Evolutionary conservation across 352 stramenopile species (phyloP).

Genomic region (Pythium apleroticum): DNA sequence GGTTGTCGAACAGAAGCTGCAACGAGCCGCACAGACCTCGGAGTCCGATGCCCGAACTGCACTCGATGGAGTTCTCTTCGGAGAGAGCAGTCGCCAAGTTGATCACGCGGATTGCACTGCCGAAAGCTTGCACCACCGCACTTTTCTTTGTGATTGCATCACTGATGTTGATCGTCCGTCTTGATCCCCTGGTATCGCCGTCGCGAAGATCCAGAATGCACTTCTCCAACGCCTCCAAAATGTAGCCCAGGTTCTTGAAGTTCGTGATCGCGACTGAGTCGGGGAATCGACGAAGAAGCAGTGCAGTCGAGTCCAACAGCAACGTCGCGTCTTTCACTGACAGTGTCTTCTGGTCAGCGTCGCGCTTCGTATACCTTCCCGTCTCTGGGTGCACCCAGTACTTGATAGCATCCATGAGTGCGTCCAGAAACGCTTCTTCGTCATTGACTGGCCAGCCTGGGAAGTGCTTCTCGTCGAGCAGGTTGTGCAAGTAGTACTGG

Average conservation of each 20-base stretch:
- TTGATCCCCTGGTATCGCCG: conserved; percentile 34
- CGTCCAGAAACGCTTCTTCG: conserved; percentile 66
- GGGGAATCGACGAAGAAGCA: conserved; percentile 75
- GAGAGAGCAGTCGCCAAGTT: conserved; percentile 73
- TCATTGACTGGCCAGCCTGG: conserved; percentile 90
- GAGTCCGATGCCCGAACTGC: conserved; percentile 70
- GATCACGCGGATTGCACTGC: conserved; percentile 72
- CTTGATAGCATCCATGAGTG: conserved; percentile 74
- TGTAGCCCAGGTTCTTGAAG: conserved; percentile 65
- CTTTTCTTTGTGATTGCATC: conserved; percentile 59
- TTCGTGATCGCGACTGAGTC: conserved; percentile 59
- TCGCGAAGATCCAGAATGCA: conserved; percentile 79
- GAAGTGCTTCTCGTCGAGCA: conserved; percentile 83
- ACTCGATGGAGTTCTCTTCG: conserved; percentile 72
- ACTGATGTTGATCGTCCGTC: conserved; percentile 49
- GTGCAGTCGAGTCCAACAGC: conserved; percentile 64
- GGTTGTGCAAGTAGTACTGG: conserved; percentile 87
- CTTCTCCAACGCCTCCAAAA: conserved; percentile 76
- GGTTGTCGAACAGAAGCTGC: conserved; percentile 76
- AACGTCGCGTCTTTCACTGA: conserved; percentile 72
- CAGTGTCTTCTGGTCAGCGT: conserved; percentile 58
- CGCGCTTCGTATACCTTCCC: conserved; percentile 39
- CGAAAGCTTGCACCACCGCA: conserved; percentile 65
- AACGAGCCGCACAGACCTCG: conserved; percentile 74
- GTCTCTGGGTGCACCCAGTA: conserved; percentile 73